Conservation (phyloP, 495 filamentous ascomycete species). For the Cairneyella variabilis region DNA sequence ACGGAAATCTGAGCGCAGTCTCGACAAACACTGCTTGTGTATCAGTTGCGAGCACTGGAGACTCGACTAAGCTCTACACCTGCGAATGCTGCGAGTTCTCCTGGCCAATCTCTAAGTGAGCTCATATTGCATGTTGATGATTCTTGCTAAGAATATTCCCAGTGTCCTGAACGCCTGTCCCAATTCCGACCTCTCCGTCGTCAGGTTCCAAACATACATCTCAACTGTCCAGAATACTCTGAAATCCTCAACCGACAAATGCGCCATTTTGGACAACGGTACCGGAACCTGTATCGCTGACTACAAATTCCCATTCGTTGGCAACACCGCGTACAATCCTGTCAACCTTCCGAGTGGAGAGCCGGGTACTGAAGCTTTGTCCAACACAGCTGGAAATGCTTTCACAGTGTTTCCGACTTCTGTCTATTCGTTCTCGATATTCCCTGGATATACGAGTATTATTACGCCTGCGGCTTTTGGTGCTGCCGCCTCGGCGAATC, state of each 20-base stretch:
- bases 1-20: conserved; percentile 1
- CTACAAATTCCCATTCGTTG: conserved; percentile 6
- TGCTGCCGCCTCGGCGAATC: neutral
- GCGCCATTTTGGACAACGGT: conserved; percentile 7
- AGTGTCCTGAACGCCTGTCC: conserved; percentile 11
- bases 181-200: conserved; percentile 4
- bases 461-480: conserved; percentile 10
- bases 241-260: conserved; percentile 1
- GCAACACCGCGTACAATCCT: conserved; percentile 11
- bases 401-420: conserved; percentile 2
- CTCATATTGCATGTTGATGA: neutral
- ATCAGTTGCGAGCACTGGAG: neutral
- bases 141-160: neutral
- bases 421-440: neutral
- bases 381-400: conserved; percentile 12
- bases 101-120: conserved; percentile 7
- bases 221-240: neutral
- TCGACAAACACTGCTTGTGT: neutral
- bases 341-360: conserved; percentile 1
- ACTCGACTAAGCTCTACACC: neutral
- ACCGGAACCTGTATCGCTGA: neutral
- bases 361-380: conserved; percentile 2
- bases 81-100: conserved; percentile 8
- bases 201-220: neutral
- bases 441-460: conserved; percentile 4